Evolutionary conservation across 177 flowering plant species (phyloP).

Genomic region (Telopea speciosissima): DNA sequence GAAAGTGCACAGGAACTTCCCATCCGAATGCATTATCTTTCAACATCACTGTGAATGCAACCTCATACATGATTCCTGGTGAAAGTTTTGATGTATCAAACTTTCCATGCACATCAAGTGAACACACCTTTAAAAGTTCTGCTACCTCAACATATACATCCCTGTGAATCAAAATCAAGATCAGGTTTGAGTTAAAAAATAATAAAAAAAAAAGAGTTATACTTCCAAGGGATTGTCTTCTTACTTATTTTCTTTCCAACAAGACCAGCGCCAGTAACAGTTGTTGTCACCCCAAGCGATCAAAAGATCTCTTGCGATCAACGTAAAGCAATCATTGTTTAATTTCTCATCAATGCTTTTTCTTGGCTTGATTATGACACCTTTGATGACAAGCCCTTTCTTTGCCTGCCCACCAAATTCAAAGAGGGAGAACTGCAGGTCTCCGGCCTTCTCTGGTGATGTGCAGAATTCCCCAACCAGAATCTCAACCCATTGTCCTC

Average conservation of each 20-base stretch:
- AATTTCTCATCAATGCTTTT: background rate
- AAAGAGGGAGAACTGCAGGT: conserved; percentile 42
- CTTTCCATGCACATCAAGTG: conserved; percentile 7
- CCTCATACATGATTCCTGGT: conserved; percentile 45
- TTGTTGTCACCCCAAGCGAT: conserved; percentile 57
- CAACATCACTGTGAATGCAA: conserved; percentile 46
- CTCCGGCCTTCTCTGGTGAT: conserved; percentile 23
- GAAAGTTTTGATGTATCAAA: conserved; percentile 40
- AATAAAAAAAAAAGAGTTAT: too few species aligned
- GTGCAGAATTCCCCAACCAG: conserved; percentile 40
- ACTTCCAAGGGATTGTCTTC: background rate
- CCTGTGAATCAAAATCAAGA: background rate
- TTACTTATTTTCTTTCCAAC: background rate
- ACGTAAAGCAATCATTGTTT: conserved; percentile 42
- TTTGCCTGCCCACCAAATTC: conserved; percentile 73
- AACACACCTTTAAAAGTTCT: conserved; percentile 9
- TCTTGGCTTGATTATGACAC: conserved; percentile 49
- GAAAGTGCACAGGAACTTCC: conserved; percentile 58
- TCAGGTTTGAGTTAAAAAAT: background rate
- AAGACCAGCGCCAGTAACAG: conserved; percentile 5
- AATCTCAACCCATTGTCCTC: conserved; percentile 55
- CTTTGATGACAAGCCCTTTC: conserved; percentile 51
- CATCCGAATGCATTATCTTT: conserved; percentile 54
- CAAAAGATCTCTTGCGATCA: conserved; percentile 47
- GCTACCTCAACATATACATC: background rate